Conservation (phyloP, 805 yeast genomes). For the Candida methanosorbosa region DNA sequence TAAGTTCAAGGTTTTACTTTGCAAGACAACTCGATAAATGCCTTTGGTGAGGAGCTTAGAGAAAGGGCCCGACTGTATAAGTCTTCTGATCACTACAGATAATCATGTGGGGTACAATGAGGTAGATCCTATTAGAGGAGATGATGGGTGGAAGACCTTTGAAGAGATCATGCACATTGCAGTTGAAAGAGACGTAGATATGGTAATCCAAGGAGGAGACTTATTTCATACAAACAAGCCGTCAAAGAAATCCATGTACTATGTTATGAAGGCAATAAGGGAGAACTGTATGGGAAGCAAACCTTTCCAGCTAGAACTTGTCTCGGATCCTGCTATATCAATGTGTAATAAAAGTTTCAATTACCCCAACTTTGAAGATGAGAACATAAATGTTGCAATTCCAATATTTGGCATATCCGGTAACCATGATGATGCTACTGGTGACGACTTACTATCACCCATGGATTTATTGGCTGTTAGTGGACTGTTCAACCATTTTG, state of each 20-base stretch:
- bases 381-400: slow-evolving; percentile 77
- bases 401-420: slow-evolving; percentile 93
- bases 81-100: slow-evolving; percentile 82
- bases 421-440: slow-evolving; percentile 95
- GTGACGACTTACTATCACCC: slow-evolving; percentile 74
- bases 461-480: slow-evolving; percentile 74
- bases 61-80: slow-evolving; percentile 25
- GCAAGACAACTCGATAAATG: slow-evolving; percentile 17
- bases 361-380: slow-evolving; percentile 82
- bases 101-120: slow-evolving; percentile 95
- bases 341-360: slow-evolving; percentile 54
- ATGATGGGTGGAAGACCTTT: slow-evolving; percentile 83
- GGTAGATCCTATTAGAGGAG: slow-evolving; percentile 81
- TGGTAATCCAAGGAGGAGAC: slow-evolving; percentile 90
- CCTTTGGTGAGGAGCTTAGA: slow-evolving; percentile 33
- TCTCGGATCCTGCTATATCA: slow-evolving; percentile 67
- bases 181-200: slow-evolving; percentile 61
- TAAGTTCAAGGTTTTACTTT: not conserved
- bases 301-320: slow-evolving; percentile 76
- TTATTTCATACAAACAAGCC: slow-evolving; percentile 89
- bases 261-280: slow-evolving; percentile 67
- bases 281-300: slow-evolving; percentile 72
- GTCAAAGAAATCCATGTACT: slow-evolving; percentile 73
- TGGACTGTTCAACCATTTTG: slow-evolving; percentile 86
- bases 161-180: slow-evolving; percentile 77